Evolutionary conservation across 768 basidiomycete species (phyloP), one percentile per base, ranked within the genome.

Genomic region (Boletus subparvulus): DNA sequence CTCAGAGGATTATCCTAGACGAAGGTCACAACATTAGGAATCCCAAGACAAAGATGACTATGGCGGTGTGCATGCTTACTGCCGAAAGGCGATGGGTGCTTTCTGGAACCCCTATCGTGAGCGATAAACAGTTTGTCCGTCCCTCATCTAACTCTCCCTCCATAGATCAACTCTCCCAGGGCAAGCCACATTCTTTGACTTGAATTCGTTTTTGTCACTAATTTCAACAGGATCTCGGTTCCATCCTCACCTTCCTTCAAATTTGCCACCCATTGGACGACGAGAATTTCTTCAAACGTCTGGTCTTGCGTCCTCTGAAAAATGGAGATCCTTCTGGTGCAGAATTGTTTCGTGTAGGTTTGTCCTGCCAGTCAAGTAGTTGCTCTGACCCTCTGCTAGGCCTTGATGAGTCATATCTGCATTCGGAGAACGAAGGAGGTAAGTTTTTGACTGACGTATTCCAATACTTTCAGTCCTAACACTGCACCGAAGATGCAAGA

Each of bases 11-110:
- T 41, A 83, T 96, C 21, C 75, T 95, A 6, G 94, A 97, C 61
- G 94, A 97, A 73, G 94, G 92, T 0, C 94, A 97, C 66, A 85
- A 68, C 26, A 87, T 97, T 59, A 84, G 92, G 50, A 97, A 96
- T 68, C 83, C 90, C 3, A 88, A 80, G 69, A 92, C 94, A 0
- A 92, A 94, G 75, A 91, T 90, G 82, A 80, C 90, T 10, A 77
- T 79, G 62, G 86, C 89, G 0, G 83, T 86, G 2, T 84, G 78
- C 55, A 82, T 70, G 17, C 74, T 93, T 24, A 72, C 73, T 17
- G 88, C 87, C 0, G 81, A 93, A 61, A 82, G 87, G 57, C 86
- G 91, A 45, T 93, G 91, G 91, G 81, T 84, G 5, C 74, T 92
- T 50, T 85, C 84, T 28, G 92, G 93, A 30, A 97, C 94, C 9